Percentiles rank a stretch among this genome's conserved stretches.
Evolutionary conservation across 208 protist species (phyloP).

Genomic region (Acanthamoeba sp.): DNA sequence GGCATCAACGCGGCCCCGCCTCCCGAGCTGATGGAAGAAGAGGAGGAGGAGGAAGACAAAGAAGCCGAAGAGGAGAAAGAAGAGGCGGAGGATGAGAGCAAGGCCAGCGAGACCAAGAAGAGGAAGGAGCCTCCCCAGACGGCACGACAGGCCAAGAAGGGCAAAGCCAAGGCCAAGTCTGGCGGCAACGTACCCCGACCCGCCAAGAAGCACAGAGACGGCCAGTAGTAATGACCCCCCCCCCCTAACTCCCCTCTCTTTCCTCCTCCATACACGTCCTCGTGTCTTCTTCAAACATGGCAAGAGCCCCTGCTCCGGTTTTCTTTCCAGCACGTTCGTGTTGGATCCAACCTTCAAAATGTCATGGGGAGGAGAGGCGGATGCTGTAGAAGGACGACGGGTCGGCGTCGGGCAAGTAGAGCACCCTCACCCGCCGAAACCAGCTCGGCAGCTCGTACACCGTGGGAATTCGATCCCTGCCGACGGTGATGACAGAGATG

Average conservation of each 20-base stretch:
- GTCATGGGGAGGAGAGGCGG: background rate
- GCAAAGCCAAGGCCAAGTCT: background rate
- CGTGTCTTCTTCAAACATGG: no score
- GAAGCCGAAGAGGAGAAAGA: constrained; percentile 2
- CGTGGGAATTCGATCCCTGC: background rate
- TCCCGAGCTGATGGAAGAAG: constrained; percentile 44
- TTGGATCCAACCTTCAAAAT: no score
- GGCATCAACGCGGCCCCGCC: background rate
- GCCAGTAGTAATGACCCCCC: background rate
- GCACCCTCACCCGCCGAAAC: background rate
- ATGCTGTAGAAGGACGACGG: background rate
- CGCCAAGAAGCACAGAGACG: background rate
- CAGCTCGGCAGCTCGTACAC: background rate
- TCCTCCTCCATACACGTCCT: no score
- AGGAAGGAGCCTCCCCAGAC: background rate
- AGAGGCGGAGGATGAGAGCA: background rate
- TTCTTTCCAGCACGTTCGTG: no score
- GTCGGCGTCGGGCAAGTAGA: background rate
- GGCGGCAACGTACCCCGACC: background rate
- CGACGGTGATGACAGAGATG: background rate
- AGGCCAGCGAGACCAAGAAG: background rate
- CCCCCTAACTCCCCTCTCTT: no score
- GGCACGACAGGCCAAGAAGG: background rate
- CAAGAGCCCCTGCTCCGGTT: no score
- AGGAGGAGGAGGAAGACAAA: background rate